phyloP scores from a whole-genome alignment of 768 basidiomycete genomes.

The Leccinum barrowsii region DNA sequence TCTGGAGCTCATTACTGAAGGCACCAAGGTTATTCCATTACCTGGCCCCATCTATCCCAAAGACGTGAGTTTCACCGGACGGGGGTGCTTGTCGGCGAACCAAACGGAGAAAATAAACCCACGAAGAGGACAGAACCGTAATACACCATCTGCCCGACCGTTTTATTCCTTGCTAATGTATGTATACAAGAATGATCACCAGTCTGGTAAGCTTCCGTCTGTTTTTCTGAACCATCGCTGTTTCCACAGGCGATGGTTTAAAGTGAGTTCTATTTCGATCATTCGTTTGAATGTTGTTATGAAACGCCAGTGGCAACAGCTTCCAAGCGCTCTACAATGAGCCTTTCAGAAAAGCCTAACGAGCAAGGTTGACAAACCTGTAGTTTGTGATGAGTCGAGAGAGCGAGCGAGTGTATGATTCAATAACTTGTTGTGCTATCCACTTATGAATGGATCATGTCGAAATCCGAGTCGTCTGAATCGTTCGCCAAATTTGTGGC shows the following conservation, averaged over 20 bases:
- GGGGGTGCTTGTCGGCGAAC: no score
- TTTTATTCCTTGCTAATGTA: not conserved
- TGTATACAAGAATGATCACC: no score
- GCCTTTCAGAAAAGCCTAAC: not conserved
- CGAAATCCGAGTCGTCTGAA: not conserved
- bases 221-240: not conserved
- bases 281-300: not conserved
- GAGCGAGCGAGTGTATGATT: not conserved
- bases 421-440: not conserved
- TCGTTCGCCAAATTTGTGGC: no score
- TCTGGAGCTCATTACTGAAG: no score
- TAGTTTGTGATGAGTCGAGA: not conserved
- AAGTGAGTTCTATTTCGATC: not conserved
- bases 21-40: no score
- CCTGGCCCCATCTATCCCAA: no score
- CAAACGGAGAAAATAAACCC: not conserved
- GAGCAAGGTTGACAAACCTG: not conserved
- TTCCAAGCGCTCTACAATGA: not conserved
- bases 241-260: not conserved
- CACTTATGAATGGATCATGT: not conserved
- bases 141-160: not conserved
- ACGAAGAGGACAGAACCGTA: not conserved
- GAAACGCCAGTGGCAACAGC: not conserved
- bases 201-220: not conserved
- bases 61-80: no score